Base-by-base conservation (phyloP, 352 stramenopile genomes). In the Phytopythium oedochilum region DNA sequence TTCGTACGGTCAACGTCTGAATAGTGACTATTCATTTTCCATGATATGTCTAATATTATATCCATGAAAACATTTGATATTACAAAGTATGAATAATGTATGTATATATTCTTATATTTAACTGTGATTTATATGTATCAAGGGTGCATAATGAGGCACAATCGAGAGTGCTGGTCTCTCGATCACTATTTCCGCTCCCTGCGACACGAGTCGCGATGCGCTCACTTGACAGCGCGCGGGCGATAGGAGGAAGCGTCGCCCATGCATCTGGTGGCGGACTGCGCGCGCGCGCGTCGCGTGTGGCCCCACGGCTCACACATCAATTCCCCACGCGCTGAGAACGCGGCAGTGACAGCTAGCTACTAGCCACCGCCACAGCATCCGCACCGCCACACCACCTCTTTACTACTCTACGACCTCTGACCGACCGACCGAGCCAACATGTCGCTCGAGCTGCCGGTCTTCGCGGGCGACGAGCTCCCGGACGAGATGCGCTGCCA, bases 401-500 rank as follows among this genome's bases (percentile, higher is more conserved):
- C n/a, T n/a, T n/a, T n/a, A n/a, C n/a, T n/a, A n/a, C n/a, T n/a
- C n/a, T n/a, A n/a, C 29, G 29, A 34, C 29, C 29, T 34, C 29
- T 11, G 10, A 10, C 29, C 29, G 29, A 34, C 29, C 29, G 29
- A 34, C 29, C 29, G 10, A 10, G 10, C 29, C 10, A 55, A 20
- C 39, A 65, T 70, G 61, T 57, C 65, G 45, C 55, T 62, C 45
- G 34, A 64, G 51, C 55, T 59, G 45, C 25, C 57, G 11, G 26
- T 53, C 42, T 29, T 74, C 55, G 60, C 49, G 52, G 46, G 55
- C 22, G 42, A 54, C 38, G 32, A 43, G 8, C 60, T 77, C 5
- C 46, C 71, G 11, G 73, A 80, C 39, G 59, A 70, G 29, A 45
- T 76, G 52, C 74, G 66, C n/a, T 90, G 80, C 58, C 70, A 83